A percentile compares a stretch with the other conserved stretches of the same genome.
These are phyloP conservation scores for Fusarium virguliforme DNA, from an alignment of 2,329 filamentous ascomycete genomes.

Conservation along the genomic window DNA sequence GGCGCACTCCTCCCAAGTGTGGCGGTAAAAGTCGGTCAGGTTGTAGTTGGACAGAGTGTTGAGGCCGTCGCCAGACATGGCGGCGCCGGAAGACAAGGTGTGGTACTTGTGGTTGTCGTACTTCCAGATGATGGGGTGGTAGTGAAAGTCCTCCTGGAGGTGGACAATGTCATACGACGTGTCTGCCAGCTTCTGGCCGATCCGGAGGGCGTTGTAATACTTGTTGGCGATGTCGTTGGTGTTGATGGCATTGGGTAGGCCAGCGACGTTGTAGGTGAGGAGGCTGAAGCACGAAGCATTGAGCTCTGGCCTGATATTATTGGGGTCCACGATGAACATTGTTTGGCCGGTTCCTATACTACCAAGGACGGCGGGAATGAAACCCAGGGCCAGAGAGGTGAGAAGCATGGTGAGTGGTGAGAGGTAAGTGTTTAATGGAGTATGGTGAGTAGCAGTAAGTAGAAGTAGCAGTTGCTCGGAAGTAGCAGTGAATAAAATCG, in stretches of 20 bases:
- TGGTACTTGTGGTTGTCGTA: not conserved
- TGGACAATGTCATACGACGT: not conserved
- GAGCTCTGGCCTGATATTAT: not conserved
- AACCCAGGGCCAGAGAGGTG: too few species aligned
- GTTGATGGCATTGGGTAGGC: not conserved
- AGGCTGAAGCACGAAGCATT: not conserved
- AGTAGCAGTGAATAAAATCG: too few species aligned
- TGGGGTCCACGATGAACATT: too few species aligned
- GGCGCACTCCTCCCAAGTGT: not conserved
- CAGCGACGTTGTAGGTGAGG: slow-evolving; percentile 1
- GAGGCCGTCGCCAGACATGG: not conserved
- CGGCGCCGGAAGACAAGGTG: not conserved
- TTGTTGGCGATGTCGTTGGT: not conserved
- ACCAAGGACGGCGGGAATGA: too few species aligned
- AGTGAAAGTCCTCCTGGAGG: slow-evolving; percentile 1
- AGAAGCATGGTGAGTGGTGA: too few species aligned
- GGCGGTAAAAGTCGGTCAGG: not conserved
- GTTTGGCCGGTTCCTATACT: too few species aligned
- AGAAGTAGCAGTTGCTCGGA: too few species aligned
- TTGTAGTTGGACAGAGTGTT: not conserved
- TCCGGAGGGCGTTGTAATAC: not conserved
- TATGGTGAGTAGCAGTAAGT: too few species aligned
- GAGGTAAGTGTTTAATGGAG: too few species aligned
- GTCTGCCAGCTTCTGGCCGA: not conserved
- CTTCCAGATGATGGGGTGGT: not conserved